Evolutionary conservation across 2,329 filamentous ascomycete genomes (phyloP), one percentile per base, ranked within the genome.

Genomic region (Colletotrichum trifolii): DNA sequence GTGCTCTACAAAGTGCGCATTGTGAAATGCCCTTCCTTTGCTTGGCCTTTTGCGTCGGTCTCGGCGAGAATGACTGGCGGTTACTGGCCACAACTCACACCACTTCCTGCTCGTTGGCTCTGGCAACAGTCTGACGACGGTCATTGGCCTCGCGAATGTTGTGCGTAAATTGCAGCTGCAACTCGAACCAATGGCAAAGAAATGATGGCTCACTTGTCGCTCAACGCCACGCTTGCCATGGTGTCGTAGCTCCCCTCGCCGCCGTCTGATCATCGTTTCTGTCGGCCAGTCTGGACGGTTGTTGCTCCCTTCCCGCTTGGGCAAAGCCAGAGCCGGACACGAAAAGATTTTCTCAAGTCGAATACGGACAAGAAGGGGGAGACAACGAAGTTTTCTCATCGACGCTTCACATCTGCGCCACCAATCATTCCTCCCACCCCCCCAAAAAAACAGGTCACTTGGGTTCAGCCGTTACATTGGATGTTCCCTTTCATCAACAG

Each of bases 271-370:
- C 25, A 25, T 25, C 25, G 25, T 25, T 5, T 25, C 25, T 25
- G 25, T 25, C 25, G 55, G 43, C 36, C 33, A 25, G 39, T 49
- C 62, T 52, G 39, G 62, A 64, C 40, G 45, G 45, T 33, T 43
- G 33, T 47, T 55, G 46, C 53, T 61, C 39, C 45, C 56, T 54
- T 36, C 35, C 60, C 38, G 42, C 55, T 48, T 64, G 34, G 49
- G 34, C 39, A 12, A 42, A 38, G 11, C 15, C 43, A 38, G 42
- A 38, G 11, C 34, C 39, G 45, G 42, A 34, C 46, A 38, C 33
- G 25, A 35, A 40, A 55, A 39, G 11, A 55, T 48, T 48, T 48
- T 17, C n/a, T 47, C 54, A 25, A 34, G 34, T 40, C 43, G 25
- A 48, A 46, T 8, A 36, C 34, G 53, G 35, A 47, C 42, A 57